phyloP scores from a whole-genome alignment of 1,284 basidiomycete genomes.

The Ganoderma leucocontextum region DNA sequence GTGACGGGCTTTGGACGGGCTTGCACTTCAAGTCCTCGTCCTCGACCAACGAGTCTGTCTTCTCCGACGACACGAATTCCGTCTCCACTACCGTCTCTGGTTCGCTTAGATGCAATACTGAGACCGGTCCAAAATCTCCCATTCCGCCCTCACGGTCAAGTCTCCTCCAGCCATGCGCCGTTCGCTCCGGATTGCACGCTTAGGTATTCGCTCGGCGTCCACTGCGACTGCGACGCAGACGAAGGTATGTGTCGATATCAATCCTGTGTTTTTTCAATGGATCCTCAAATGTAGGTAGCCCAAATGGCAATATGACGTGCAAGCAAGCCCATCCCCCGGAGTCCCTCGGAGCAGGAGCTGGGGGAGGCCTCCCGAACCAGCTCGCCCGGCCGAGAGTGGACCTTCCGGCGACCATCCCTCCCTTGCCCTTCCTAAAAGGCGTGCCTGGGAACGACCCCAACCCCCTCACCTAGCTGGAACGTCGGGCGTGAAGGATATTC shows the following conservation, averaged over 20 bases:
- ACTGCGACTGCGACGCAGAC: constrained; percentile 26
- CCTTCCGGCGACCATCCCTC: not conserved
- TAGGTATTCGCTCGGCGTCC: constrained; percentile 27
- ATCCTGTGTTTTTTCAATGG: not conserved
- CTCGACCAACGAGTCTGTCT: constrained; percentile 4
- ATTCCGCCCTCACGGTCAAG: not conserved
- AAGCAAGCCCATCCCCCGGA: constrained; percentile 3
- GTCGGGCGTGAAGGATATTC: constrained; percentile 12
- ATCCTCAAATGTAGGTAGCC: constrained; percentile 9
- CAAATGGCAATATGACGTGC: constrained; percentile 16
- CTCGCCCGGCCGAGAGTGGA: constrained; percentile 6
- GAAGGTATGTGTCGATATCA: constrained; percentile 16
- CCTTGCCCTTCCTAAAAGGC: constrained; percentile 11
- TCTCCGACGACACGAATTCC: not conserved
- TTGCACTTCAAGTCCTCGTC: not conserved
- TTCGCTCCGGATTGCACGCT: constrained; percentile 26
- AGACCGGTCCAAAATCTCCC: not conserved
- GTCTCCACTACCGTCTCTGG: not conserved
- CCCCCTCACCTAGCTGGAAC: not conserved
- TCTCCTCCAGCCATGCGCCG: constrained; percentile 21
- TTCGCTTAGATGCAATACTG: constrained; percentile 21
- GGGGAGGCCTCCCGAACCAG: constrained; percentile 17
- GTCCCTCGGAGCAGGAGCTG: constrained; percentile 22
- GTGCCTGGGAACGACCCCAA: constrained; percentile 24
- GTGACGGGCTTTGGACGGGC: not conserved